Base-by-base conservation (phyloP, 352 stramenopile species). In the Hyaloperonospora arabidopsidis region DNA sequence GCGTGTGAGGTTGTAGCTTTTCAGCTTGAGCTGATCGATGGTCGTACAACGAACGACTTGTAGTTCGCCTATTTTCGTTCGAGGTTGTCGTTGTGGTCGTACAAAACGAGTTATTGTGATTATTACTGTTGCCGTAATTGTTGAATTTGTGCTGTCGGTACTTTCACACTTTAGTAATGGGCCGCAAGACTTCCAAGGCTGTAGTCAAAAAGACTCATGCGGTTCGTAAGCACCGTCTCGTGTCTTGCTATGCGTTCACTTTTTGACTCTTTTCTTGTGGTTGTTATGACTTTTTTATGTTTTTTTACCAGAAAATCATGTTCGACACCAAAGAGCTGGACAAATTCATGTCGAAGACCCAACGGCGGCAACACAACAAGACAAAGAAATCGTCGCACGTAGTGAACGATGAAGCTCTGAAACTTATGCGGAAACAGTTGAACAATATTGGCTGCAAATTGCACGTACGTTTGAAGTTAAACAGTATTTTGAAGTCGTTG, bases 401-500 rank as follows among this genome's bases (percentile, higher is more conserved):
- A 14, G 35, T 68, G 47, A 68, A 78, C 22, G 75, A 84, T n/a
- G 72, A 86, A 34, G 65, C 59, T 7, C 55, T 89, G 5, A 65
- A 77, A 32, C 35, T 63, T 22, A 82, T 92, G 72, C 64, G 79
- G 36, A 74, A 68, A 59, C 63, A 82, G 41, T 57, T 92, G 40
- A 63, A 65, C 1, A 46, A 59, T 14, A 45, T 87, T 22, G 82
- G 78, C 25, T 88, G 77, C 65, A 88, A 92, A 51, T 59, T 92
- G n/a, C 67, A 63, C 5, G 62, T 72, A 59, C 11, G 38, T 22
- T 4, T 44, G 10, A 44, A 12, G 19, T 21, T 44, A 7, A 29
- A 7, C 7, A 21, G n/a, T 44, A 11, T 21, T n/a, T n/a, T n/a
- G n/a, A n/a, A n/a, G n/a, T n/a, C n/a, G n/a, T n/a, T n/a, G n/a